Conservation (phyloP, 371 early-diverging fungal species). For the Rhizopus delemar region DNA sequence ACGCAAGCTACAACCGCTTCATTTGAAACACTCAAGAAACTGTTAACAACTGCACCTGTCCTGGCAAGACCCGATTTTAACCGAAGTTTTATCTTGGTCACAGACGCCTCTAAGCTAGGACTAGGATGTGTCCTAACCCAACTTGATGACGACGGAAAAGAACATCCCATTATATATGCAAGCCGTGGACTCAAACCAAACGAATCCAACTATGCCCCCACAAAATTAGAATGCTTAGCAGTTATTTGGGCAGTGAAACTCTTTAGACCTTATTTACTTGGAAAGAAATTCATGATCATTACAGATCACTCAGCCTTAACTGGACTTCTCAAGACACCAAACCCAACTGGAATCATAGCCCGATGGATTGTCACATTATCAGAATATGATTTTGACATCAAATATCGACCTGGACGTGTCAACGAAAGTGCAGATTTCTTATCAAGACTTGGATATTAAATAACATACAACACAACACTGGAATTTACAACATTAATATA, state of each 20-base stretch:
- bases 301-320: conserved; percentile 1
- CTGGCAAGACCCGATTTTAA: neutral
- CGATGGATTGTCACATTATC: neutral
- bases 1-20: conserved; percentile 9
- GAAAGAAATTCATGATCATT: conserved; percentile 1
- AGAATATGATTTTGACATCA: neutral
- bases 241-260: conserved; percentile 32
- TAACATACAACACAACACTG: too few relatives aligned
- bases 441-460: conserved; percentile 3
- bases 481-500: too few relatives aligned
- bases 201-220: conserved; percentile 8
- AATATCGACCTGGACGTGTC: conserved; percentile 4
- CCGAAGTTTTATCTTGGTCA: conserved; percentile 18
- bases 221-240: conserved; percentile 38
- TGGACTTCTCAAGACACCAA: neutral
- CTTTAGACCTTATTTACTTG: conserved; percentile 13
- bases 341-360: conserved; percentile 1
- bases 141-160: neutral
- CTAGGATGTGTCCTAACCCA: neutral
- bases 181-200: conserved; percentile 1
- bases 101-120: neutral
- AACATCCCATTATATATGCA: conserved; percentile 9
- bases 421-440: conserved; percentile 1
- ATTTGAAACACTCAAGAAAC: conserved; percentile 26
- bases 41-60: conserved; percentile 3